Evolutionary conservation across 139 green algal genomes (phyloP).

Genomic region (Gonium pectorale): DNA sequence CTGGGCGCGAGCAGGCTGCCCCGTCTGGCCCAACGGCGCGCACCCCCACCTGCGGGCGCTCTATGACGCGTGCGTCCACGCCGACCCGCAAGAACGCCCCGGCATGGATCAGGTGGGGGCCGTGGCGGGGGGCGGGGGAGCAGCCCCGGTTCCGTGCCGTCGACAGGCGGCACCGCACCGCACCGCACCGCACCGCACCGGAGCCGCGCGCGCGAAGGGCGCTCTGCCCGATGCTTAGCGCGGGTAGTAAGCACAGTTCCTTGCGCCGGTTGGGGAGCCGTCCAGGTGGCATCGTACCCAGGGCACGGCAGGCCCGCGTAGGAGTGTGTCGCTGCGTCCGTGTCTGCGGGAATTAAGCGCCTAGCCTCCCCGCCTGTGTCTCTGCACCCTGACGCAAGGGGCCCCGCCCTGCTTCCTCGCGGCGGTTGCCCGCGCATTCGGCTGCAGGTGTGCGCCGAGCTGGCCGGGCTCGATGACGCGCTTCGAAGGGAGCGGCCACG

Average conservation of each 20-base stretch:
- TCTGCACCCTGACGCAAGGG: not conserved
- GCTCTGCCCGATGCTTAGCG: not conserved
- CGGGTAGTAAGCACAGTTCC: not conserved
- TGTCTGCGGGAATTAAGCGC: no score
- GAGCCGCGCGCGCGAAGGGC: not conserved
- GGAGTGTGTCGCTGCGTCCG: no score
- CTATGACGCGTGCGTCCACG: slow-evolving; percentile 7
- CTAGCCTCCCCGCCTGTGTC: no score
- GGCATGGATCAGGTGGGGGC: slow-evolving; percentile 22
- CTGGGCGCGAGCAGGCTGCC: not conserved
- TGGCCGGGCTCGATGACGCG: not conserved
- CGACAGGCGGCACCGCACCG: no score
- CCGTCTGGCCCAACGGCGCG: not conserved
- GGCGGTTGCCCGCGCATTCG: not conserved
- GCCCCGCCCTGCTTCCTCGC: not conserved
- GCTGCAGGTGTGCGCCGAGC: slow-evolving; percentile 20
- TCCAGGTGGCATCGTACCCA: no score
- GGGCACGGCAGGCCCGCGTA: no score
- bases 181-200: no score
- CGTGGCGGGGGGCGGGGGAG: not conserved
- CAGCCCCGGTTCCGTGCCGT: no score
- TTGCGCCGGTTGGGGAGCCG: no score
- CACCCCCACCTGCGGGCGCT: slow-evolving; percentile 26
- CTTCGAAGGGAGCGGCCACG: slow-evolving; percentile 15
- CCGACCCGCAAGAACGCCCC: not conserved